Base-by-base conservation (phyloP, 306 rosid species). In the Glycyrrhiza uralensis region DNA sequence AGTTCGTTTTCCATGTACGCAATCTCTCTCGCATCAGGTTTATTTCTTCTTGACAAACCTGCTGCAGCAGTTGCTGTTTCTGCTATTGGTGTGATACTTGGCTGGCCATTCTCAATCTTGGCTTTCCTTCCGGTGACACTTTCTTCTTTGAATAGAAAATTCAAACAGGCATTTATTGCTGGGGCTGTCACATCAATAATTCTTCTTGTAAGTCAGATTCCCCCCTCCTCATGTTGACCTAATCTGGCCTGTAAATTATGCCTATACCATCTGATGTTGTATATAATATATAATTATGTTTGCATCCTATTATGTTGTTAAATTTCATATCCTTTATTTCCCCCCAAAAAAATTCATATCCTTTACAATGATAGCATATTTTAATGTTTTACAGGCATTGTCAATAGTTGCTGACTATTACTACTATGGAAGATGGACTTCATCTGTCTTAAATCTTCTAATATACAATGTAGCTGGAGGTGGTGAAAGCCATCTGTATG, bases 1-100 rank as follows among this genome's bases (percentile, higher is more conserved):
- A 95, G 99, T 81, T 89, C 99, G 1, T 95, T 95, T 89, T 89
- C 99, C 52, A 95, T 95, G 99, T 91, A 95, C 38, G 96, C 97
- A 42, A 74, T 95, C 7, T 91, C 99, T 76, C 87, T 95, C 4
- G 89, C 96, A 7, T 89, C 99, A 0, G 99, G 96, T 52, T 63
- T 95, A 74, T 95, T 89, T 84, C 96, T 95, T 79, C 93, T 95
- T 52, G 92, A 87, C 59, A 89, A 82, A 66, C 96, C 85, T 50
- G 89, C 96, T 73, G 79, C 83, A 57, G 83, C 97, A 41, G 91
- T 95, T 84, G 81, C 96, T 63, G 92, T 72, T 84, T 82, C 99
- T 52, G 96, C 89, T 33, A 3, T 55, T 64, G 99, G 99, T 36
- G 99, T 89, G n/a, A 87, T 95, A 59, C 93, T 95, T 71, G 99